phyloP scores from a whole-genome alignment of 2,329 filamentous ascomycete genomes.

The Scytalidium sp. region DNA sequence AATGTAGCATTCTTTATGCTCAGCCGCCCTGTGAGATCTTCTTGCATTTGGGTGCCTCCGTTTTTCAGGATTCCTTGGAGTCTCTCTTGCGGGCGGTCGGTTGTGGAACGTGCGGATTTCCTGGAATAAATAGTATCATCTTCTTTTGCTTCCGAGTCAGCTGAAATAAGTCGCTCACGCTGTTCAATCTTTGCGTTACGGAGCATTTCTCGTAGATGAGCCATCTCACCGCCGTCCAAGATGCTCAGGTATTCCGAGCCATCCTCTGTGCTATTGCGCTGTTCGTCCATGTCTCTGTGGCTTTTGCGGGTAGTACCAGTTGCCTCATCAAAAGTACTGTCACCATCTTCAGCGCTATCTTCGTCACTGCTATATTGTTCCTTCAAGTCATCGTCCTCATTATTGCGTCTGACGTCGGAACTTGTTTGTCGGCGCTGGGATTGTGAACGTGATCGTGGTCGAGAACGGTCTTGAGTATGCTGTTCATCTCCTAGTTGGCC shows the following conservation, averaged over 20 bases:
- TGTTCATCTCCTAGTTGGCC: constrained; percentile 13
- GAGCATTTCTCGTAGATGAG: constrained; percentile 7
- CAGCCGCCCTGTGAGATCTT: constrained; percentile 6
- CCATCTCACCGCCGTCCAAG: constrained; percentile 7
- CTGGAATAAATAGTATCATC: constrained; percentile 5
- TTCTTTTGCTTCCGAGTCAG: constrained; percentile 1
- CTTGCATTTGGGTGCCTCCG: not conserved
- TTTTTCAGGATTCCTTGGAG: constrained; percentile 10
- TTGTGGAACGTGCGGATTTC: not conserved
- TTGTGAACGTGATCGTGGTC: constrained; percentile 3
- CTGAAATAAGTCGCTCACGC: not conserved
- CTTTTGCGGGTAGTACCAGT: constrained; percentile 6
- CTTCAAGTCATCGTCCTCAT: not conserved
- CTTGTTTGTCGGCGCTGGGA: constrained; percentile 12
- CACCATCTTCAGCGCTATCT: not conserved
- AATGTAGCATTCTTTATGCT: constrained; percentile 4
- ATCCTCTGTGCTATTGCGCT: constrained; percentile 2
- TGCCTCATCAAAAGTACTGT: constrained; percentile 5
- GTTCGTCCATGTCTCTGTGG: constrained; percentile 2
- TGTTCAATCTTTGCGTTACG: constrained; percentile 5
- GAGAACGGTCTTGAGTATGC: constrained; percentile 2
- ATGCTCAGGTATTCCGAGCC: constrained; percentile 7
- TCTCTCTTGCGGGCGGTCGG: not conserved
- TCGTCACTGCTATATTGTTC: not conserved
- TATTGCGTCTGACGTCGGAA: constrained; percentile 5